These are phyloP conservation scores for Didymella pinodella DNA, from an alignment of 2,329 filamentous ascomycete species.

Conservation along the genomic window DNA sequence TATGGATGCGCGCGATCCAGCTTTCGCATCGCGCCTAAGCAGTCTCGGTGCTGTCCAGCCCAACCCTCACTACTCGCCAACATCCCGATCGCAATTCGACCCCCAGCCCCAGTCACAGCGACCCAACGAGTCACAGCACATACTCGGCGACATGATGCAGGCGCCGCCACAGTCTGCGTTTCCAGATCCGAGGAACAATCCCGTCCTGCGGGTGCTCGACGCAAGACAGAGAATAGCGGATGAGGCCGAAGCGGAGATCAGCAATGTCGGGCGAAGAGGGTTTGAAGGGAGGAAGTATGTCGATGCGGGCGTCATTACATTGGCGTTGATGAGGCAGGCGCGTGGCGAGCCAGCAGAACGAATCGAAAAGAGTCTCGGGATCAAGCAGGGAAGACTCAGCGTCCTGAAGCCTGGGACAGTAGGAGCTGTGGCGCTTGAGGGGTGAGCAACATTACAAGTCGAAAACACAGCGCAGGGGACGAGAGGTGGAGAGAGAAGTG, in stretches of 20 bases:
- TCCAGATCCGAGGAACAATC: slow-evolving; percentile 56
- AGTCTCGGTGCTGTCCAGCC: slow-evolving; percentile 66
- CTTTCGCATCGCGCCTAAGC: slow-evolving; percentile 82
- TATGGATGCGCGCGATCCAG: slow-evolving; percentile 67
- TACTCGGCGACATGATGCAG: slow-evolving; percentile 44
- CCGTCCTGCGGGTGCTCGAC: slow-evolving; percentile 62
- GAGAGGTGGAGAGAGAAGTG: slow-evolving; percentile 3
- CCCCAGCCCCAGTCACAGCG: slow-evolving; percentile 38
- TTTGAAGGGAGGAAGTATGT: slow-evolving; percentile 55
- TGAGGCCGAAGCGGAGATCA: slow-evolving; percentile 63
- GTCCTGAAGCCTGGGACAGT: slow-evolving; percentile 37
- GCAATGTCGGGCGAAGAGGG: slow-evolving; percentile 52
- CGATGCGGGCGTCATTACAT: slow-evolving; percentile 53
- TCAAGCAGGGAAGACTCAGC: slow-evolving; percentile 45
- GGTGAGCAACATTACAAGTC: slow-evolving; percentile 7
- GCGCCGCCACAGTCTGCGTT: slow-evolving; percentile 41
- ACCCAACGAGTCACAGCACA: slow-evolving; percentile 17
- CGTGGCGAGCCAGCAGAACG: slow-evolving; percentile 40
- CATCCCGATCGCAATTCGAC: slow-evolving; percentile 59
- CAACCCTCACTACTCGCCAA: slow-evolving; percentile 63
- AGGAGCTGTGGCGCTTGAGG: slow-evolving; percentile 31
- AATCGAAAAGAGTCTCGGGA: slow-evolving; percentile 45
- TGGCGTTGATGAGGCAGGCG: slow-evolving; percentile 45
- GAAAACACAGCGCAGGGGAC: background rate
- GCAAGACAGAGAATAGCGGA: slow-evolving; percentile 60